Evolutionary conservation across 75 land plant species (phyloP), one percentile per base, ranked within the genome.

Genomic region (Adiantum capillusveneris): DNA sequence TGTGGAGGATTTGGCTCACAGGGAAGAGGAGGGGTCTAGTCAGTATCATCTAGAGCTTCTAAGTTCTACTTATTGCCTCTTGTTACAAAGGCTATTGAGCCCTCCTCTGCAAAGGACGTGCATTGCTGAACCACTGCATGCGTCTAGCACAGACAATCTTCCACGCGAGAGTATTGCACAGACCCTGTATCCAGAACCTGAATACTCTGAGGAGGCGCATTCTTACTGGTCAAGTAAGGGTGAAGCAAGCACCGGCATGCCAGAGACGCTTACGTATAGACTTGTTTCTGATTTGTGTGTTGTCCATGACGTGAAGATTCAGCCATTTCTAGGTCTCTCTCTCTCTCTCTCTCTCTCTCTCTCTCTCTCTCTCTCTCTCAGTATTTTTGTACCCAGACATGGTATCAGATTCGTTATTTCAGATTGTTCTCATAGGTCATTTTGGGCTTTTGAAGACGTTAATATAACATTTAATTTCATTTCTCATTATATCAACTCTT

Each of bases 171-270:
- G 85, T 52, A 85, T 92, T 31, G 31, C 59, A 11, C 79, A 92
- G 59, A 92, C 97, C 43, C 58, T 92, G 30, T 64, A 73, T 42
- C 75, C 80, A 43, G 56, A 62, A 16, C 82, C 77, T 56, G 28
- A 25, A 0, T 43, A 50, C 41, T 27, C 63, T 21, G 70, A 74
- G 48, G 75, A 59, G 31, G 60, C 90, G 22, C 71, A 81, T 29
- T 88, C 97, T 25, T 92, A 92, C 58, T 92, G 97, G 97, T 92
- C 97, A 52, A 92, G 97, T 65, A 61, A 58, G 60, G 97, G 97
- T 26, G 31, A 77, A 43, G 59, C 58, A 0, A 78, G 75, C 42
- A 52, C 69, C 29, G 60, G 45, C 30, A 79, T 63, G 6, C 82
- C 97, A 20, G 97, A 92, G 65, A 77, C 75, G 20, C 71, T 92